These are phyloP conservation scores for Populus tremula DNA, from an alignment of 345 rosid species.

Conservation along the genomic window DNA sequence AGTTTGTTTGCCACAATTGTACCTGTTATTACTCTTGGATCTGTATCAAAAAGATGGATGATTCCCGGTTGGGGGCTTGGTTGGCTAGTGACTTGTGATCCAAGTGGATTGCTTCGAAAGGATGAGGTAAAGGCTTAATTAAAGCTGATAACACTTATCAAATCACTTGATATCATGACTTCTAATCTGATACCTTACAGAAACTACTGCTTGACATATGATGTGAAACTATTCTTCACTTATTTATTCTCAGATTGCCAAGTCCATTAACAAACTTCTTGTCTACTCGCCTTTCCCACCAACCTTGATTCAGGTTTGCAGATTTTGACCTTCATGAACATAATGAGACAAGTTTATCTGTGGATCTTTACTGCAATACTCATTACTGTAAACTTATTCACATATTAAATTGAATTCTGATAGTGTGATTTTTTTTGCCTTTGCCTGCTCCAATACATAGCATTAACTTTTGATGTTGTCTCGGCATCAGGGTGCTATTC, in stretches of 20 bases:
- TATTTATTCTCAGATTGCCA: neutral
- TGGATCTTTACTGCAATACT: neutral
- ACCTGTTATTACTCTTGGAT: conserved; percentile 63
- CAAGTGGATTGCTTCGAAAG: conserved; percentile 39
- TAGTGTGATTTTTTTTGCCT: neutral
- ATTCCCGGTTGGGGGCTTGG: conserved; percentile 87
- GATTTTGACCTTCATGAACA: neutral
- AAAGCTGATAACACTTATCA: neutral
- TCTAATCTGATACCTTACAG: neutral
- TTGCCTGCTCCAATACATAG: neutral
- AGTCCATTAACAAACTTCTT: neutral
- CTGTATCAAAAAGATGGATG: conserved; percentile 72
- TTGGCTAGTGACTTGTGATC: conserved; percentile 63
- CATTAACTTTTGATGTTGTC: neutral
- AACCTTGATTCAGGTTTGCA: neutral
- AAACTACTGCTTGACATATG: neutral
- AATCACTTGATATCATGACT: neutral
- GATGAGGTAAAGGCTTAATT: neutral
- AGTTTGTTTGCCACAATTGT: conserved; percentile 52
- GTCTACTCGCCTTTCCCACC: neutral
- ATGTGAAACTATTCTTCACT: neutral
- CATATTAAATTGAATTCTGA: neutral
- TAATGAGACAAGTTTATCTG: neutral
- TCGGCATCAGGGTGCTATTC: neutral
- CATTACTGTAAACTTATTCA: neutral